Base-by-base conservation (phyloP, 2,329 filamentous ascomycete genomes). In the Hymenoscyphus albidus region DNA sequence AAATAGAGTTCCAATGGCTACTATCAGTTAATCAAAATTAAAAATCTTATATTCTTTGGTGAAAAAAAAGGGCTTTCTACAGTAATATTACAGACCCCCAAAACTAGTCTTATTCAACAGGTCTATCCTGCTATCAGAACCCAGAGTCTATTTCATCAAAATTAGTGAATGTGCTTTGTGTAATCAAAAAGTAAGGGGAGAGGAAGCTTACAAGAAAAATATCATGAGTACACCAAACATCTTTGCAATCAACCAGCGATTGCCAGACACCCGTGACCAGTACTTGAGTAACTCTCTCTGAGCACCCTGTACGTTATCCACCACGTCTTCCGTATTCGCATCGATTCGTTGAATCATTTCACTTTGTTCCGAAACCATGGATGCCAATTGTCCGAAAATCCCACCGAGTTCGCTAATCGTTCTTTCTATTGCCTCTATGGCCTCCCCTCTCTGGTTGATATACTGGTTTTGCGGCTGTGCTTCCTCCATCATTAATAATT, bases 311-410 rank as follows among this genome's bases (percentile, higher is more conserved):
- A 99, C 94, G 72, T 99, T 99, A 74, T 98, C 94, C 62, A 99
- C 94, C 5, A 99, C 92, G 72, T 97, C 93, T 74, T 99, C 95
- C 1, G 94, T 97, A 77, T 98, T 97, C 69, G 94, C 94, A 73
- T 98, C 94, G 74, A 97, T 97, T 59, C 94, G 85, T 78, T 98
- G 92, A 70, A 99, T 96, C 90, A 97, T 96, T 78, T 97, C 95
- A 67, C 91, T 92, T 79, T 99, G 95, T 77, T 99, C 94, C 63
- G 90, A 92, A 38, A 99, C 95, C 95, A 99, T 98, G 70, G 92
- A 88, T 42, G 95, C 94, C 59, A 99, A 81, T 77, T 99, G 94
- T 9, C 93, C 92, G 76, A 98, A 98, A 67, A 97, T 97, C 14
- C 89, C 83, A 35, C 95, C 95, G 0, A 99, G 82, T 76, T 99